These are phyloP conservation scores for Phytophthora agathidicida DNA, from an alignment of 352 stramenopile species.

Conservation along the genomic window DNA sequence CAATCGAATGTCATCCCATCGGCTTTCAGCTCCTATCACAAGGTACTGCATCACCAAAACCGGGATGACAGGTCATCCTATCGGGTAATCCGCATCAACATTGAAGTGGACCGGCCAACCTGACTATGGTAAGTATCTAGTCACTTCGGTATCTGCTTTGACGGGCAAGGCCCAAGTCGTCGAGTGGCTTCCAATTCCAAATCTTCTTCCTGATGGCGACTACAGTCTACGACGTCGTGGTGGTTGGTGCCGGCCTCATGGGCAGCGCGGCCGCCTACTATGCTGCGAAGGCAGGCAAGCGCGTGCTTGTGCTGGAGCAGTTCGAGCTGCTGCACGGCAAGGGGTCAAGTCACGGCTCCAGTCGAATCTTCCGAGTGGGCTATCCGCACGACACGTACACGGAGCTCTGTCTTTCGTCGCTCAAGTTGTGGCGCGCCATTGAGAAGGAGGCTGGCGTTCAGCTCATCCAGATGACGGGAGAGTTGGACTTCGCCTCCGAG, in stretches of 20 bases:
- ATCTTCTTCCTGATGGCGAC: slow-evolving; percentile 19
- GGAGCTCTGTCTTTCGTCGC: slow-evolving; percentile 62
- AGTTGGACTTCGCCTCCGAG: slow-evolving; percentile 53
- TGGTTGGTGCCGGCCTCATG: slow-evolving; percentile 71
- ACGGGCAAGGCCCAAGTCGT: no score
- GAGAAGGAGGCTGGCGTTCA: slow-evolving; percentile 40
- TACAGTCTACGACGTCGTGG: slow-evolving; percentile 48
- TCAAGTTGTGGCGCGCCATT: slow-evolving; percentile 64
- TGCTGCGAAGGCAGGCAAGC: slow-evolving; percentile 44
- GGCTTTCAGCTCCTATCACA: no score
- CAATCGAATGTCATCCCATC: no score
- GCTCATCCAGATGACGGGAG: slow-evolving; percentile 67
- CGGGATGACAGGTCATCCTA: slow-evolving; percentile 6
- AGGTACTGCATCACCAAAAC: not conserved
- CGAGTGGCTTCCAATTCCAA: not conserved
- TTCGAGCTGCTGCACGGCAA: slow-evolving; percentile 64
- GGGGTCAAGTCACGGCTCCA: slow-evolving; percentile 80
- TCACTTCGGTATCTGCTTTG: not conserved
- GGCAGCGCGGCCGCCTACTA: slow-evolving; percentile 68
- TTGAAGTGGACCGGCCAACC: no score
- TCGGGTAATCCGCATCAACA: slow-evolving; percentile 7
- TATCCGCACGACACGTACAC: slow-evolving; percentile 82
- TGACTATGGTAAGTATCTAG: no score
- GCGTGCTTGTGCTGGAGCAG: slow-evolving; percentile 78
- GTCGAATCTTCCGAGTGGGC: slow-evolving; percentile 81